phyloP scores from a whole-genome alignment of 2,329 filamentous ascomycete species.

The Fusarium euwallaceae region DNA sequence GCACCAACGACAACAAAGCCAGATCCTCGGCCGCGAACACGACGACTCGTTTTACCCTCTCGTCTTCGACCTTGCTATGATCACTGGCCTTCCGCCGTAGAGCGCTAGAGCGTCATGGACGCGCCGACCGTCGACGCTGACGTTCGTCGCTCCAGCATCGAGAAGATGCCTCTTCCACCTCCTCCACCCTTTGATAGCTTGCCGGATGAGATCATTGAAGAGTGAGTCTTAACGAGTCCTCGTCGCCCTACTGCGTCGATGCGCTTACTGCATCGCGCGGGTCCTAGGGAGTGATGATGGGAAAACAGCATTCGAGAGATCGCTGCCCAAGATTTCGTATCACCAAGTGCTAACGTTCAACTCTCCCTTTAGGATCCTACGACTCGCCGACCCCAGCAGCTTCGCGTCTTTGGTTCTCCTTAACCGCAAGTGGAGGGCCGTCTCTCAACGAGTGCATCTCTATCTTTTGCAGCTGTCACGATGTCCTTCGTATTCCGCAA shows the following conservation, averaged over 20 bases:
- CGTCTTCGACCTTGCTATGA: slow-evolving; percentile 39
- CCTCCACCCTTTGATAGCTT: slow-evolving; percentile 65
- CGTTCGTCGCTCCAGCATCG: slow-evolving; percentile 51
- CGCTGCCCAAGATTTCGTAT: neutral
- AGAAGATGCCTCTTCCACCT: slow-evolving; percentile 49
- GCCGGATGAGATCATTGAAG: slow-evolving; percentile 77
- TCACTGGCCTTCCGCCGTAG: slow-evolving; percentile 34
- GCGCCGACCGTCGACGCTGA: slow-evolving; percentile 41
- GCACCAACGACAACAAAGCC: slow-evolving; percentile 2
- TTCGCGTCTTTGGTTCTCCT: slow-evolving; percentile 77
- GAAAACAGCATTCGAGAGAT: neutral
- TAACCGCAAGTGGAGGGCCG: slow-evolving; percentile 74
- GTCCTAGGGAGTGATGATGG: neutral
- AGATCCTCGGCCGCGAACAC: neutral
- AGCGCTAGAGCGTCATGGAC: slow-evolving; percentile 50
- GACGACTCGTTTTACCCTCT: slow-evolving; percentile 11
- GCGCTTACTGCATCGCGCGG: neutral
- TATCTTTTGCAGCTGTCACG: slow-evolving; percentile 73
- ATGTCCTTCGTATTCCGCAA: slow-evolving; percentile 70
- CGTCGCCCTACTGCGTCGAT: slow-evolving; percentile 6
- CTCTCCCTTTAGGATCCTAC: slow-evolving; percentile 67
- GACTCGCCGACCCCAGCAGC: slow-evolving; percentile 69
- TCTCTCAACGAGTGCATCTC: slow-evolving; percentile 73
- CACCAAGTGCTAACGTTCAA: slow-evolving; percentile 37
- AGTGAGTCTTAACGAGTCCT: slow-evolving; percentile 61